Percentiles rank a stretch among this genome's conserved stretches.
phyloP scores from a whole-genome alignment of 148 eudicot genomes.

The Vaccinium corymbosum region DNA sequence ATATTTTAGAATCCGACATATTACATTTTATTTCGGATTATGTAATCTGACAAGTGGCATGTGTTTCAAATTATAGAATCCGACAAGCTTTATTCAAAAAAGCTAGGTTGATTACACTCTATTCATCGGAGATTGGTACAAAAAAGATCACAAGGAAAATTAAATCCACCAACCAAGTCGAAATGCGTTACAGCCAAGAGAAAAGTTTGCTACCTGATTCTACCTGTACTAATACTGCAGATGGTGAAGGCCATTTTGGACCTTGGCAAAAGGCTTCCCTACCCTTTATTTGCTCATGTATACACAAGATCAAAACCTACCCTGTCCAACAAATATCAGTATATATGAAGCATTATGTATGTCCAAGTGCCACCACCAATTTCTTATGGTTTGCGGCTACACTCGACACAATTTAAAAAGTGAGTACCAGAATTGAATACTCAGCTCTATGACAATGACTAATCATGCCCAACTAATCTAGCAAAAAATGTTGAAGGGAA shows the following conservation, averaged over 20 bases:
- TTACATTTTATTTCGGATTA: too few relatives aligned
- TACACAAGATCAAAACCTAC: background rate
- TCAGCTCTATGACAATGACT: background rate
- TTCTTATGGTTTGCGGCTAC: background rate
- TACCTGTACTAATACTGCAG: conserved; percentile 22
- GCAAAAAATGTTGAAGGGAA: background rate
- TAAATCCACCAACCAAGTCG: background rate
- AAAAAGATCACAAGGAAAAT: conserved; percentile 40
- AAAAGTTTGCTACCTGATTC: background rate
- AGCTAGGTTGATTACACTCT: conserved; percentile 39
- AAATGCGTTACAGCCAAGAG: background rate
- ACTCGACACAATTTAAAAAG: background rate
- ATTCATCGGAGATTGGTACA: conserved; percentile 79
- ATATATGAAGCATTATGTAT: background rate
- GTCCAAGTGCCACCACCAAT: background rate
- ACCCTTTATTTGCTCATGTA: conserved; percentile 20
- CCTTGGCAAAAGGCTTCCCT: conserved; percentile 47
- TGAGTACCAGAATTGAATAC: background rate
- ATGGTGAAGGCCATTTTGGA: conserved; percentile 50
- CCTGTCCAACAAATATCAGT: background rate
- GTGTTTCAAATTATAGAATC: too few relatives aligned
- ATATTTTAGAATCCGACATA: too few relatives aligned
- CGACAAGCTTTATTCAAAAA: too few relatives aligned
- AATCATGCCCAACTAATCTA: background rate
- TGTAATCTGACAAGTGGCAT: too few relatives aligned